phyloP scores from a whole-genome alignment of 805 yeast species.

The Ogataea methanolica region DNA sequence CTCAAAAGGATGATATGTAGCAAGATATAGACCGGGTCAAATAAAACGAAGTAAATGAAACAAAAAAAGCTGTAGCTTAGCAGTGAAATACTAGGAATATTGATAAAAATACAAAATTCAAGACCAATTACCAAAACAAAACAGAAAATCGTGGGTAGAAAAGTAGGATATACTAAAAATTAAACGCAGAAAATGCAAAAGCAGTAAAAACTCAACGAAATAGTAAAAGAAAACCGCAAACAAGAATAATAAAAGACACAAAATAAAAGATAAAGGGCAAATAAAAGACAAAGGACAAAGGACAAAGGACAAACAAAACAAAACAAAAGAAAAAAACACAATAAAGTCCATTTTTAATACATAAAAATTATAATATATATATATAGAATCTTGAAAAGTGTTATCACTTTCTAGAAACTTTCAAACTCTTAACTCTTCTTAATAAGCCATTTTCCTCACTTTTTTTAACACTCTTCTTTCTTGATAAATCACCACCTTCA shows the following conservation, averaged over 20 bases:
- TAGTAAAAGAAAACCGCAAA: not conserved
- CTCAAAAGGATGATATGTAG: too few species aligned
- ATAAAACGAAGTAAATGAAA: too few species aligned
- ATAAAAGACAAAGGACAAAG: not conserved
- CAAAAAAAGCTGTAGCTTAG: too few species aligned
- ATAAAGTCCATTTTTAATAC: not conserved
- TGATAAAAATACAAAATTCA: too few species aligned
- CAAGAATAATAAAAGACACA: not conserved
- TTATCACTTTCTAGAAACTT: constrained; percentile 50
- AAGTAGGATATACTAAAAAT: not conserved
- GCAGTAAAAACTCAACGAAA: not conserved
- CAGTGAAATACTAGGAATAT: too few species aligned
- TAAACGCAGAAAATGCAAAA: not conserved
- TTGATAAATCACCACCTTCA: constrained; percentile 47
- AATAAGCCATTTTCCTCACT: constrained; percentile 45
- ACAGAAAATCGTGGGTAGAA: not conserved
- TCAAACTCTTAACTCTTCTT: constrained; percentile 84
- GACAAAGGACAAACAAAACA: not conserved
- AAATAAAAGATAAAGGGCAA: not conserved
- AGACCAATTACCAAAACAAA: not conserved
- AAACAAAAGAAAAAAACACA: not conserved
- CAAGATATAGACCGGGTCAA: too few species aligned
- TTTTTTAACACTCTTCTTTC: constrained; percentile 69
- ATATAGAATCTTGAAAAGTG: not conserved
- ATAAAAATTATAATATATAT: not conserved